Evolutionary conservation across 2,329 filamentous ascomycete genomes (phyloP).

Genomic region (Talaromyces sp.): DNA sequence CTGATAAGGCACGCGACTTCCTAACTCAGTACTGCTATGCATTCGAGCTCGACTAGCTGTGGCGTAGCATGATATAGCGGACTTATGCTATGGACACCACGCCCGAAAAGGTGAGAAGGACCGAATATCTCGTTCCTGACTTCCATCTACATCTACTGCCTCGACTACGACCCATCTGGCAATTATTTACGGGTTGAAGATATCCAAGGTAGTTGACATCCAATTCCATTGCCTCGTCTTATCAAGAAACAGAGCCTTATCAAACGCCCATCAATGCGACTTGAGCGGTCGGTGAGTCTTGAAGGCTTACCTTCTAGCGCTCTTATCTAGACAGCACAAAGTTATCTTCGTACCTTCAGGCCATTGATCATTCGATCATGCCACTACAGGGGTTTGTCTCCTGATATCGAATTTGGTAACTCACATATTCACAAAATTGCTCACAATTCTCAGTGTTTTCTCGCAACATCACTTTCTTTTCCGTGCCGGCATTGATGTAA

Average conservation of each 20-base stretch:
- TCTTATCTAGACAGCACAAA: background rate
- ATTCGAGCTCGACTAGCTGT: background rate
- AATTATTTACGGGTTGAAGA: background rate
- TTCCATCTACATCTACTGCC: background rate
- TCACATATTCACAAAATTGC: background rate
- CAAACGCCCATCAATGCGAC: background rate
- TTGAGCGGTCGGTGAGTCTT: background rate
- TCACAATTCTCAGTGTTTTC: background rate
- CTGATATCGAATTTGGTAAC: background rate
- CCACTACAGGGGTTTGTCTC: background rate
- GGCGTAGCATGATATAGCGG: background rate
- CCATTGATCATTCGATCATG: background rate
- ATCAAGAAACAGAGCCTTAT: background rate
- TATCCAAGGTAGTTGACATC: background rate
- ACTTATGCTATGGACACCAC: background rate
- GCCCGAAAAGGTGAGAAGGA: background rate
- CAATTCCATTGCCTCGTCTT: background rate
- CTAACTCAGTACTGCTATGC: background rate
- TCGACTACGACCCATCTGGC: slow-evolving; percentile 1
- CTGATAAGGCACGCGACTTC: background rate
- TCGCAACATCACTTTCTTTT: background rate
- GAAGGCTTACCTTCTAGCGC: background rate
- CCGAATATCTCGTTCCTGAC: background rate
- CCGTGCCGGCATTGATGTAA: background rate
- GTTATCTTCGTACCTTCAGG: background rate